Evolutionary conservation across 2,329 filamentous ascomycete genomes (phyloP).

Genomic region (Colletotrichum spaethianum): DNA sequence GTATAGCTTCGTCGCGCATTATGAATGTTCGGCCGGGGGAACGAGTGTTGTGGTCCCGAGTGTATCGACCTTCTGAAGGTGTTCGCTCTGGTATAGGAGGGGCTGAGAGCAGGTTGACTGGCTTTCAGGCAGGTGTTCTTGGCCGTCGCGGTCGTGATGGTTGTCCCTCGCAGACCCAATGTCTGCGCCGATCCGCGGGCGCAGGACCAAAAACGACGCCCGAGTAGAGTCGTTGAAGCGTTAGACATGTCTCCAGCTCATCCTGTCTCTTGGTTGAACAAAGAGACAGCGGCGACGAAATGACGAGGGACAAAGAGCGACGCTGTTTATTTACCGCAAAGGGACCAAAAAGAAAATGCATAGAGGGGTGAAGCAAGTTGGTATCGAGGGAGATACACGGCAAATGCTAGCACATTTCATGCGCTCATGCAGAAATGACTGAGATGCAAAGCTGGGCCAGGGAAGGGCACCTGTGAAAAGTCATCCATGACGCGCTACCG

Average conservation of each 20-base stretch:
- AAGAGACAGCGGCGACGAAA: constrained; percentile 7
- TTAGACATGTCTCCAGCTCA: constrained; percentile 60
- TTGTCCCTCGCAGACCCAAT: constrained; percentile 33
- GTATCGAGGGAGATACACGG: constrained; percentile 22
- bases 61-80: constrained; percentile 33
- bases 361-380: constrained; percentile 7
- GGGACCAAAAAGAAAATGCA: neutral
- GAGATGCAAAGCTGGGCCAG: constrained; percentile 38
- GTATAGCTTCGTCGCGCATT: constrained; percentile 66
- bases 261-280: constrained; percentile 45
- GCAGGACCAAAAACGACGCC: constrained; percentile 52
- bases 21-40: constrained; percentile 42
- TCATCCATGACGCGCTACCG: constrained; percentile 56
- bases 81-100: constrained; percentile 7
- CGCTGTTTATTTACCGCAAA: constrained; percentile 25
- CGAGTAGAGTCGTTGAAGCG: constrained; percentile 49
- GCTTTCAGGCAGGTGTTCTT: constrained; percentile 18
- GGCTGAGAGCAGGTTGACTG: constrained; percentile 13
- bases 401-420: constrained; percentile 40
- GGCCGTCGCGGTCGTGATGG: constrained; percentile 15
- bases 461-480: constrained; percentile 49
- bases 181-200: constrained; percentile 42
- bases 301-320: neutral
- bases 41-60: constrained; percentile 20
- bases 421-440: constrained; percentile 38